Conservation (phyloP, 192 early-diverging fungal species). For the Coemansia asiatica region DNA sequence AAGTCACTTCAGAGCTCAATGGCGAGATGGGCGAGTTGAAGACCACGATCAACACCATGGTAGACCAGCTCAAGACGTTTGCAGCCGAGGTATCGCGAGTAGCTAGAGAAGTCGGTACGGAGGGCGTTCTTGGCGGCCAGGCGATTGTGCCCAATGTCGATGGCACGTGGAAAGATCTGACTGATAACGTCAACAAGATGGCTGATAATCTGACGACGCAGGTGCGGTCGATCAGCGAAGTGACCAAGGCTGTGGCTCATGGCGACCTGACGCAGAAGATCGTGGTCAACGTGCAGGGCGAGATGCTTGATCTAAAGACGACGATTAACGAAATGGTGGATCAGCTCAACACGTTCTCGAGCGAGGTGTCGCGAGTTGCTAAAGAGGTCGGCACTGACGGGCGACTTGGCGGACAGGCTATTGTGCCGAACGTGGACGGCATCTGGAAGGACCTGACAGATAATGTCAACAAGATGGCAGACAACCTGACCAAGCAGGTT, state of each 20-base stretch:
- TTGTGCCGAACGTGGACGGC: slow-evolving; percentile 61
- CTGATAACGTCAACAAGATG: slow-evolving; percentile 76
- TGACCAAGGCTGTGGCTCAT: slow-evolving; percentile 69
- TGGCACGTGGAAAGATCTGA: slow-evolving; percentile 73
- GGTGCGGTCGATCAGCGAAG: slow-evolving; percentile 66
- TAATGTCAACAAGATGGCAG: slow-evolving; percentile 71
- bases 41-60: slow-evolving; percentile 65
- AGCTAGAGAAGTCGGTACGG: slow-evolving; percentile 67
- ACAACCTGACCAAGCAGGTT: slow-evolving; percentile 68
- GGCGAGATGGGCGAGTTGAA: slow-evolving; percentile 65
- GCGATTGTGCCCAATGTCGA: slow-evolving; percentile 63
- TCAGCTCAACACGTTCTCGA: slow-evolving; percentile 52
- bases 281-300: slow-evolving; percentile 58
- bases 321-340: slow-evolving; percentile 70
- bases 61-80: slow-evolving; percentile 66
- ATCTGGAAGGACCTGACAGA: slow-evolving; percentile 68
- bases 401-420: slow-evolving; percentile 63
- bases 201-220: slow-evolving; percentile 66
- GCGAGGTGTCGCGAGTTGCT: slow-evolving; percentile 61
- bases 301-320: slow-evolving; percentile 65
- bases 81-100: slow-evolving; percentile 71
- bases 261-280: slow-evolving; percentile 67
- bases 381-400: slow-evolving; percentile 70
- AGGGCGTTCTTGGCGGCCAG: slow-evolving; percentile 69
- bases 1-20: slow-evolving; percentile 59